Percentiles rank a stretch among this genome's conserved stretches.
Conservation (phyloP, 108 stramenopile genomes). For the Cyclotella atomus region DNA sequence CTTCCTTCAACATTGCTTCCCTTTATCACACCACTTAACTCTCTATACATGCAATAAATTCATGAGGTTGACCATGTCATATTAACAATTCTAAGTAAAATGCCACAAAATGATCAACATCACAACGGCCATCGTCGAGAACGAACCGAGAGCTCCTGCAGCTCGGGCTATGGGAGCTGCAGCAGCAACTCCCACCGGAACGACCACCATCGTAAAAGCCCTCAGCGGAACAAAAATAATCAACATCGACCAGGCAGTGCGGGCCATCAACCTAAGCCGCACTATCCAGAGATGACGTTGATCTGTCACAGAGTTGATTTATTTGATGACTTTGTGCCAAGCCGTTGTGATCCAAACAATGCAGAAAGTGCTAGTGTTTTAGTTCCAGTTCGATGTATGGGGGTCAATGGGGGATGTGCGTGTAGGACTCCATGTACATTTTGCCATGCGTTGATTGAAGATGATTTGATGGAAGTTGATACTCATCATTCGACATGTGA, state of each 20-base stretch:
- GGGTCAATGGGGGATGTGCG: slow-evolving; percentile 37
- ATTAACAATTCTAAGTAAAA: no score
- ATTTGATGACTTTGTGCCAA: slow-evolving; percentile 53
- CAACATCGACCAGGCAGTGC: slow-evolving; percentile 5
- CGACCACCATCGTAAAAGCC: slow-evolving; percentile 1
- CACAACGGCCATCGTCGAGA: not conserved
- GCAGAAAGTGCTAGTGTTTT: not conserved
- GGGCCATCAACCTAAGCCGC: slow-evolving; percentile 4
- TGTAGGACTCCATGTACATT: slow-evolving; percentile 42
- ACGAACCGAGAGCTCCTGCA: slow-evolving; percentile 23
- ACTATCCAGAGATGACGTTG: slow-evolving; percentile 41
- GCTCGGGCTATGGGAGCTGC: slow-evolving; percentile 23
- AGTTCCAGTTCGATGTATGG: slow-evolving; percentile 36
- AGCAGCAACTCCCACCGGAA: not conserved
- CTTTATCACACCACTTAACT: no score
- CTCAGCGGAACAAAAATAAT: not conserved
- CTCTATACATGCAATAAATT: no score
- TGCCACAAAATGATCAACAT: no score
- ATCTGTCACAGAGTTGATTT: slow-evolving; percentile 51
- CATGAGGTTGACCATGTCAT: not conserved
- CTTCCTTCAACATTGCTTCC: no score
- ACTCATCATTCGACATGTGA: slow-evolving; percentile 4
- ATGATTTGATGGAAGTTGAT: not conserved
- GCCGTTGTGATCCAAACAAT: not conserved
- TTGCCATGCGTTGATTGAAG: slow-evolving; percentile 39